phyloP scores from a whole-genome alignment of 192 early-diverging fungal species.

The Chytriomyces hyalinus region DNA sequence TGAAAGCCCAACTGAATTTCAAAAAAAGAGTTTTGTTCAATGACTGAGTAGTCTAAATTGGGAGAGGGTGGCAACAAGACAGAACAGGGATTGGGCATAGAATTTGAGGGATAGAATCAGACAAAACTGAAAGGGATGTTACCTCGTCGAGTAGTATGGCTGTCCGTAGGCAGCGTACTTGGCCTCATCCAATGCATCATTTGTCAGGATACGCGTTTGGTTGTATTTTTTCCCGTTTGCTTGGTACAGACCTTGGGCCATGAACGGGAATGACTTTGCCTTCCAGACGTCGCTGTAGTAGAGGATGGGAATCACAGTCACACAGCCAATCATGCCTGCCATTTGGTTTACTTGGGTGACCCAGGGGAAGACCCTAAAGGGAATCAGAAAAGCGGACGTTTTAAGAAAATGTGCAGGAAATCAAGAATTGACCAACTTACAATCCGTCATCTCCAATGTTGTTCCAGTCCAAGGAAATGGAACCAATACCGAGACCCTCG shows the following conservation, averaged over 20 bases:
- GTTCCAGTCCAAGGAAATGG: conserved; percentile 34
- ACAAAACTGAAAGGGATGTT: neutral
- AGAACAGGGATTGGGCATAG: no score
- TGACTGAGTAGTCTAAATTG: no score
- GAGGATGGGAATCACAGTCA: conserved; percentile 67
- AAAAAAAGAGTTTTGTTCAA: no score
- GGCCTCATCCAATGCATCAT: conserved; percentile 1
- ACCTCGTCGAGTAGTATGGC: neutral
- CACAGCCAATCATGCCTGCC: conserved; percentile 70
- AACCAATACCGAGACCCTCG: conserved; percentile 9
- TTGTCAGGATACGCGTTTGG: conserved; percentile 21
- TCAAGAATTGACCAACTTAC: conserved; percentile 65
- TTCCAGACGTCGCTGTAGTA: conserved; percentile 33
- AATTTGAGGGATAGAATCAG: no score
- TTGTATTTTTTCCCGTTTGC: conserved; percentile 24
- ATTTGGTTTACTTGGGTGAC: conserved; percentile 70
- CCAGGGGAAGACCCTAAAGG: conserved; percentile 2
- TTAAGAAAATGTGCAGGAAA: conserved; percentile 59
- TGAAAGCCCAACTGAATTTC: neutral
- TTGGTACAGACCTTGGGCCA: conserved; percentile 10
- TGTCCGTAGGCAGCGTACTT: neutral
- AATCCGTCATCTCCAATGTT: conserved; percentile 60
- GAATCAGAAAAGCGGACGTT: conserved; percentile 40
- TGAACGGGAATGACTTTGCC: conserved; percentile 39
- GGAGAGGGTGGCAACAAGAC: no score